Evolutionary conservation across 2,329 filamentous ascomycete species (phyloP).

Genomic region (Calonectria ilicicola): DNA sequence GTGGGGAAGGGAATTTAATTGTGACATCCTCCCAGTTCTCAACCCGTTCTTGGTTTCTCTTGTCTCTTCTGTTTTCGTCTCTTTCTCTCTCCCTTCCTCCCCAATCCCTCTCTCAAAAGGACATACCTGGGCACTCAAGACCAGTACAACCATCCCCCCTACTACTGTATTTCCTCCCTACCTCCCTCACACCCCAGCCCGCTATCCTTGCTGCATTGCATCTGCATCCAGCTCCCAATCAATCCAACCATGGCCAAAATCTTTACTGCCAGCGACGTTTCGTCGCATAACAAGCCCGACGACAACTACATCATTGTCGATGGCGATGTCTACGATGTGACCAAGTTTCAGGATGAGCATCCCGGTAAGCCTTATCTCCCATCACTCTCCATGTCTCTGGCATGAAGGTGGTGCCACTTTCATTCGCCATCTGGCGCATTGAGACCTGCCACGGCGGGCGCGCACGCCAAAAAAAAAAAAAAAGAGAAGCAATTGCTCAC

Average conservation of each 20-base stretch:
- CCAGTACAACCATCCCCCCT: neutral
- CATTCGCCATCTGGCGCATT: neutral
- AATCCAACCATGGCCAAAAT: constrained; percentile 81
- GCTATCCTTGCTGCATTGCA: neutral
- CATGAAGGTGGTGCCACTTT: neutral
- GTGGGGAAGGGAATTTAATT: constrained; percentile 12
- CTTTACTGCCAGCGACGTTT: constrained; percentile 87
- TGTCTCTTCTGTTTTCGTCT: neutral
- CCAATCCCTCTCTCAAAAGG: neutral
- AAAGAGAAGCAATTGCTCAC: constrained; percentile 22
- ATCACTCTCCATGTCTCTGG: neutral
- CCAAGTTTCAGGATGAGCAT: constrained; percentile 87
- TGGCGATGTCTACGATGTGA: constrained; percentile 95
- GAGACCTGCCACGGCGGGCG: neutral
- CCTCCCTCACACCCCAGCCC: neutral
- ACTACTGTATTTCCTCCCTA: neutral
- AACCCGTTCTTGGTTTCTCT: neutral
- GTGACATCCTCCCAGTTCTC: neutral
- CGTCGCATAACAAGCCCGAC: constrained; percentile 89
- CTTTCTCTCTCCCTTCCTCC: neutral
- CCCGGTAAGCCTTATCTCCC: constrained; percentile 68
- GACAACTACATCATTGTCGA: constrained; percentile 92
- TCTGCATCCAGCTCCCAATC: constrained; percentile 7
- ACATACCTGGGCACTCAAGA: neutral
- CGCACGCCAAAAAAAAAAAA: neutral